Evolutionary conservation across 2,329 filamentous ascomycete genomes (phyloP).

Genomic region (Thelonectria rubi): DNA sequence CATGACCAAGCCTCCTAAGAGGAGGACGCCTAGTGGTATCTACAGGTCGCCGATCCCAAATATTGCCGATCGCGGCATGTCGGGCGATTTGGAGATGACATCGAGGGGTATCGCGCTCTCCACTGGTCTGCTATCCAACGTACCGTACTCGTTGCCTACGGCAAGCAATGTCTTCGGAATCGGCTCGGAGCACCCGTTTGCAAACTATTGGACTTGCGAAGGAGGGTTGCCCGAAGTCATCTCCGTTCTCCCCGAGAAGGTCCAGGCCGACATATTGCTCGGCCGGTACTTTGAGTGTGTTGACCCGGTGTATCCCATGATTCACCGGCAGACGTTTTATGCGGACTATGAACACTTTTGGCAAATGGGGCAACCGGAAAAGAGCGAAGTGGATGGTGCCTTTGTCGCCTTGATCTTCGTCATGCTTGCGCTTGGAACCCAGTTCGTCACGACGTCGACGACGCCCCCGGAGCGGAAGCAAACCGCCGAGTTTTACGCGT

Average conservation of each 20-base stretch:
- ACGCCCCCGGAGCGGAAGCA: constrained; percentile 72
- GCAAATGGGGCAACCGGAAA: constrained; percentile 67
- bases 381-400: constrained; percentile 69
- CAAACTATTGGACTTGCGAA: constrained; percentile 85
- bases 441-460: constrained; percentile 70
- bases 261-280: constrained; percentile 77
- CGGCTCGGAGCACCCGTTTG: constrained; percentile 79
- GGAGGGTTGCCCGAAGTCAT: constrained; percentile 80
- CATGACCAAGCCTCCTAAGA: constrained; percentile 67
- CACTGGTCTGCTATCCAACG: constrained; percentile 73
- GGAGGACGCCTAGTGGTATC: constrained; percentile 57
- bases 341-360: constrained; percentile 83
- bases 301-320: constrained; percentile 83
- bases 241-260: constrained; percentile 76
- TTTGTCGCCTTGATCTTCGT: constrained; percentile 79
- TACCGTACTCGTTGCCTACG: constrained; percentile 75
- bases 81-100: constrained; percentile 53
- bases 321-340: constrained; percentile 79
- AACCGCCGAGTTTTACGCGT: constrained; percentile 83
- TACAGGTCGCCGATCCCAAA: constrained; percentile 59
- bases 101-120: constrained; percentile 63
- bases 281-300: constrained; percentile 74
- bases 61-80: constrained; percentile 63
- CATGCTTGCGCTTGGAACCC: constrained; percentile 80
- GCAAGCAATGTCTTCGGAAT: constrained; percentile 85